phyloP scores from a whole-genome alignment of 176 grass and related monocot species.

The Bromus sterilis region DNA sequence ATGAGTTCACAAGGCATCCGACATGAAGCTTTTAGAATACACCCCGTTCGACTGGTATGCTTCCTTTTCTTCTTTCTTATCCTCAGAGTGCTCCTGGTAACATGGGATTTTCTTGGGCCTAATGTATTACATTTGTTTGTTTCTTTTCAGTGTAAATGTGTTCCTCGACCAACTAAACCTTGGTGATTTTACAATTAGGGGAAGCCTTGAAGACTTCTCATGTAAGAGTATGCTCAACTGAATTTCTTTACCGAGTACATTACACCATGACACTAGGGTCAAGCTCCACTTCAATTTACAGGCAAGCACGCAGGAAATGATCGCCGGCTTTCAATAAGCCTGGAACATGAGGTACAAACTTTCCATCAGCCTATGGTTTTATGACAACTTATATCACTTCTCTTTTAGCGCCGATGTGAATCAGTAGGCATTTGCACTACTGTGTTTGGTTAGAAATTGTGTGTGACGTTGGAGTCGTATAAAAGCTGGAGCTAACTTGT shows the following conservation, averaged over 20 bases:
- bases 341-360: slow-evolving; percentile 65
- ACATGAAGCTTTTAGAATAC: slow-evolving; percentile 98
- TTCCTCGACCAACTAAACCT: slow-evolving; percentile 61
- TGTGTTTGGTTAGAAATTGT: slow-evolving; percentile 3
- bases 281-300: slow-evolving; percentile 24
- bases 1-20: slow-evolving; percentile 22
- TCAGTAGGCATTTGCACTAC: not conserved
- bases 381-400: not conserved
- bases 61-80: not conserved
- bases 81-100: not conserved
- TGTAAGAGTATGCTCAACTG: slow-evolving; percentile 20
- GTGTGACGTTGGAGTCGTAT: not conserved
- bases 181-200: slow-evolving; percentile 59
- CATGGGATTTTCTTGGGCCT: not conserved
- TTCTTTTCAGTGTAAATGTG: slow-evolving; percentile 47
- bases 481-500: not conserved
- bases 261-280: not conserved
- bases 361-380: not conserved
- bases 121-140: not conserved
- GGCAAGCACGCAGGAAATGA: slow-evolving; percentile 79
- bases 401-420: not conserved
- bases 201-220: slow-evolving; percentile 69
- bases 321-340: slow-evolving; percentile 81
- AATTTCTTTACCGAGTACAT: not conserved
- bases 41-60: slow-evolving; percentile 71